Evolutionary conservation across 352 stramenopile genomes (phyloP), one percentile per base, ranked within the genome.

Genomic region (Blastocystis hominis): DNA sequence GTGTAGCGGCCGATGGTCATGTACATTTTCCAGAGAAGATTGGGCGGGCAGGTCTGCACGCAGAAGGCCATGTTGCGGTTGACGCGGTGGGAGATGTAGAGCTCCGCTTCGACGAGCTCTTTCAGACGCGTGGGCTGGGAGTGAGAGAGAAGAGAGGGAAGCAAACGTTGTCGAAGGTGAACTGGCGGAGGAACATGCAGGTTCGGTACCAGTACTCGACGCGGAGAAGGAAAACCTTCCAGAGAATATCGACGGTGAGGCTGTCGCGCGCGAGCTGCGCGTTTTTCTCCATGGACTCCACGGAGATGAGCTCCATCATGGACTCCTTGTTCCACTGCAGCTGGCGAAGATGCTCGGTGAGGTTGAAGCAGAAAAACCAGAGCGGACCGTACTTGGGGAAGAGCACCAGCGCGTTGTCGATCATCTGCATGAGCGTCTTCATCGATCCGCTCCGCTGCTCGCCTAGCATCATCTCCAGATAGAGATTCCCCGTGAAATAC

Each of bases 21-120:
- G 91, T 92, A 95, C 59, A 96, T 90, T 86, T 95, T 95, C 93
- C 93, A 96, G 36, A 89, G 86, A 38, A 95, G 88, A 89, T 94
- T 94, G 0, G 84, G 79, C 53, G 92, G 93, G 81, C 93, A 95
- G 6, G 91, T 90, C 17, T 92, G 76, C 42, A 94, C 91, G n/a
- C 92, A 92, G 72, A 92, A 90, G 0, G 89, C 90, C 15, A 84
- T 63, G 15, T 66, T 64, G 5, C 40, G 38, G 10, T 20, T 53
- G 17, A 17, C 53, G 24, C 17, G 30, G 2, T 13, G 1, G 40
- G 55, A 40, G 46, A 59, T 46, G 38, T 46, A 44, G 36, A 30
- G 4, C 36, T 54, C 30, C 24, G 44, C 30, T 42, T 66, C 6
- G 10, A 68, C 2, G 1, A 84, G 50, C 56, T 84, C 72, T 13